Evolutionary conservation across 441 rosid genomes (phyloP).

Genomic region (Euphorbia celastroides): DNA sequence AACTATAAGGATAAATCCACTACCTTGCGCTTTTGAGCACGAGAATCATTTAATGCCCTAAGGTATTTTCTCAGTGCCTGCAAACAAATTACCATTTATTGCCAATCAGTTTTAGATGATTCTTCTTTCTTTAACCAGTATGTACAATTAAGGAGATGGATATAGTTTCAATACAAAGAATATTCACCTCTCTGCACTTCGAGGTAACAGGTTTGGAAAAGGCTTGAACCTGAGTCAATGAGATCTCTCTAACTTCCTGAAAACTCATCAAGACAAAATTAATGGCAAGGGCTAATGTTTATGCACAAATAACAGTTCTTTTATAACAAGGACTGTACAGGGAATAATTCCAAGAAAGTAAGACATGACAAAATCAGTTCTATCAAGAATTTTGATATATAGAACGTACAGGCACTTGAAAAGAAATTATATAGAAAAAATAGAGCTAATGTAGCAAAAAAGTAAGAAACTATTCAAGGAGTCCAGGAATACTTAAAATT

Average conservation of each 20-base stretch:
- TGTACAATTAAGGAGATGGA: neutral
- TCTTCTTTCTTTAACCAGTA: neutral
- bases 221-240: constrained; percentile 50
- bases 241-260: constrained; percentile 85
- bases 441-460: neutral
- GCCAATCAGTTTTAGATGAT: neutral
- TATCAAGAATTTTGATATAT: constrained; percentile 1
- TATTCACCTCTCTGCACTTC: constrained; percentile 87
- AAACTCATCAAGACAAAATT: constrained; percentile 23
- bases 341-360: neutral
- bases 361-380: neutral
- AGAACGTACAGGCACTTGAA: neutral
- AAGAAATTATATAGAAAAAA: neutral
- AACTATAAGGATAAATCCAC: neutral
- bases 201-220: constrained; percentile 61
- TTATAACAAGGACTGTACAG: neutral
- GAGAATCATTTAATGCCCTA: constrained; percentile 96
- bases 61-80: constrained; percentile 84
- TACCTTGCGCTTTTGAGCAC: constrained; percentile 98
- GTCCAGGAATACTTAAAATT: neutral
- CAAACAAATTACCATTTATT: constrained; percentile 10
- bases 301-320: neutral
- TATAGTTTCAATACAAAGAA: constrained; percentile 20
- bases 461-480: neutral
- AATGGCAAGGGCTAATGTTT: constrained; percentile 10